Evolutionary conservation across 805 yeast genomes (phyloP).

Genomic region (Myxozyma melibiosi): DNA sequence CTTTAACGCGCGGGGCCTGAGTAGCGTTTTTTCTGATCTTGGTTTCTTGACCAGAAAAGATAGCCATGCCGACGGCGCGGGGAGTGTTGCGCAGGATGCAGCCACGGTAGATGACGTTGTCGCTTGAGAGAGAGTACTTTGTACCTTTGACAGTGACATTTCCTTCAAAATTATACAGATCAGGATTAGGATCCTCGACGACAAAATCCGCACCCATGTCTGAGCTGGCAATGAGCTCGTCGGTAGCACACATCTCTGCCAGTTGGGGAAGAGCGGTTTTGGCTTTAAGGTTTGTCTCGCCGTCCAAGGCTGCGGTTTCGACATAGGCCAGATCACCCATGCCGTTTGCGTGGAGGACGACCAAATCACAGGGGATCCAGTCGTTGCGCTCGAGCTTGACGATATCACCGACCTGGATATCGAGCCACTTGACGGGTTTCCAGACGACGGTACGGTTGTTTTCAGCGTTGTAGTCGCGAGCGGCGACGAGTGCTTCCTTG

Average conservation of each 20-base stretch:
- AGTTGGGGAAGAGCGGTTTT: constrained; percentile 68
- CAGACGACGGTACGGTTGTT: constrained; percentile 36
- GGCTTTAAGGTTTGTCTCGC: constrained; percentile 89
- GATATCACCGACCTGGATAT: constrained; percentile 85
- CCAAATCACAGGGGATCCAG: constrained; percentile 91
- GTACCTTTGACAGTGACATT: constrained; percentile 44
- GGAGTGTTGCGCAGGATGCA: constrained; percentile 84
- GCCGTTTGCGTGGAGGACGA: constrained; percentile 68
- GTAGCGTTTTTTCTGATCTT: constrained; percentile 94
- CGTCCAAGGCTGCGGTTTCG: constrained; percentile 97
- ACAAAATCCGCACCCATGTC: constrained; percentile 57
- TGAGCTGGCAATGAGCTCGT: constrained; percentile 49
- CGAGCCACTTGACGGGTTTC: constrained; percentile 61
- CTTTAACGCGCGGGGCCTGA: constrained; percentile 84
- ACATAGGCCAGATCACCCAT: constrained; percentile 65
- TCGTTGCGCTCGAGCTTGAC: constrained; percentile 75
- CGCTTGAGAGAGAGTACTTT: constrained; percentile 67
- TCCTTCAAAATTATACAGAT: constrained; percentile 91
- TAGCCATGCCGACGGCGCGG: constrained; percentile 71
- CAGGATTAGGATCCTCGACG: constrained; percentile 89
- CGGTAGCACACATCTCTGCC: constrained; percentile 53
- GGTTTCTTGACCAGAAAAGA: constrained; percentile 94
- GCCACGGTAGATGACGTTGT: constrained; percentile 88
- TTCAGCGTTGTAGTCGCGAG: constrained; percentile 21
- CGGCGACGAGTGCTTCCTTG: constrained; percentile 47